Evolutionary conservation across 495 filamentous ascomycete genomes (phyloP).

Genomic region (Copromyces sp.): DNA sequence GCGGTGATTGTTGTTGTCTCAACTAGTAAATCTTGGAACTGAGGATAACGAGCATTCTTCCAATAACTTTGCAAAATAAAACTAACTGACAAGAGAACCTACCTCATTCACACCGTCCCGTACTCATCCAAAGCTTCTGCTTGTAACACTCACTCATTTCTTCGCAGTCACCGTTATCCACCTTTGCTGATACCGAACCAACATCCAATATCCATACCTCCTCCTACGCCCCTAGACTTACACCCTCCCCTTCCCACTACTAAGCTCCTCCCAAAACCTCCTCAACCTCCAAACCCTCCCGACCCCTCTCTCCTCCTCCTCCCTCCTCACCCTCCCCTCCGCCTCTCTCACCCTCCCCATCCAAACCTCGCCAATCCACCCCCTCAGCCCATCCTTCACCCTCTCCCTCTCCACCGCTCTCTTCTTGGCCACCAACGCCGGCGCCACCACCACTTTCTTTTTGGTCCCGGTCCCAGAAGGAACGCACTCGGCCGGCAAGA

Average conservation of each 20-base stretch:
- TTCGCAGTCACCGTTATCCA: neutral
- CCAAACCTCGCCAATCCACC: constrained; percentile 41
- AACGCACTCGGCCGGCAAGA: constrained; percentile 37
- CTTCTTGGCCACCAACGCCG: constrained; percentile 28
- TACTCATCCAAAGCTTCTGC: neutral
- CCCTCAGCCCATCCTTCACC: constrained; percentile 43
- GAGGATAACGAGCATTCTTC: neutral
- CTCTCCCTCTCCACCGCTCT: constrained; percentile 43
- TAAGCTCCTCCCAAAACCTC: constrained; percentile 43
- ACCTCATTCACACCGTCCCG: neutral
- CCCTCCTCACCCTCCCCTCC: constrained; percentile 27
- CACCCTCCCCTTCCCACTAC: neutral
- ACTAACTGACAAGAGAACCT: neutral
- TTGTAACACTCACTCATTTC: neutral
- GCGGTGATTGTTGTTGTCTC: neutral
- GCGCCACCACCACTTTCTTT: constrained; percentile 11
- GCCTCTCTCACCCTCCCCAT: constrained; percentile 29
- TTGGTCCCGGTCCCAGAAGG: constrained; percentile 8
- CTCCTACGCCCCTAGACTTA: neutral
- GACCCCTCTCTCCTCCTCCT: constrained; percentile 33
- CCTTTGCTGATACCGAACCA: neutral
- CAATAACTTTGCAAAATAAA: neutral
- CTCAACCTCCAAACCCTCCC: constrained; percentile 41
- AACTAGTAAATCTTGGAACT: neutral
- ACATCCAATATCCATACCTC: neutral